Evolutionary conservation across 306 rosid genomes (phyloP), one percentile per base, ranked within the genome.

Genomic region (Parietaria judaica): DNA sequence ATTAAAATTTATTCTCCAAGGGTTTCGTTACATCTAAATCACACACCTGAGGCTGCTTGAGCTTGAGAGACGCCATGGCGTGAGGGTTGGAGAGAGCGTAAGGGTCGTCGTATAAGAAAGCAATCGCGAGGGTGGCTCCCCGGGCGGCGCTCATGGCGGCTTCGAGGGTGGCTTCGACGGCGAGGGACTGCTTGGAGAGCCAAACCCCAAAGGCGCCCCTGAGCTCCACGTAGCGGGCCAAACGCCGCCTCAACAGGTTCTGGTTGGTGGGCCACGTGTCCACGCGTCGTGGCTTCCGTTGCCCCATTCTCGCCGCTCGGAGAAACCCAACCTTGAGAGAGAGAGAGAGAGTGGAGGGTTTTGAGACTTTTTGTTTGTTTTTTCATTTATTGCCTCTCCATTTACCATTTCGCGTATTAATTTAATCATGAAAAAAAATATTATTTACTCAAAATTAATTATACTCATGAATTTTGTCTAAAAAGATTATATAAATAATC

Each of bases 71-170:
- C 9, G 95, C 95, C 94, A 86, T 80, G 74, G 86, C 86, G 51
- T 92, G 99, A 45, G 99, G 94, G 66, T 78, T 56, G 3, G 94
- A 78, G 9, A 94, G 52, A 63, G 86, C 35, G n/a, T 97, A 80
- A 58, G 88, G 50, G 15, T 66, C 77, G 12, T 86, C 97, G 36
- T 71, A 64, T 11, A 94, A 66, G 39, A 88, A 85, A 35, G 88
- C 86, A 15, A 95, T 94, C 99, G 88, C 99, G 49, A 94, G 82
- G 3, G 89, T 95, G 6, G 94, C 97, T 0, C 99, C 99, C 70
- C 88, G 99, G 13, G 81, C 94, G 52, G 89, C 97, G 82, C 91
- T 73, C 60, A 95, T 83, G 76, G 74, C 69, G 56, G 97, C 83
- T 66, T 88, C 95, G 64, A 94, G 77, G 74, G 94, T 87, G 45